Base-by-base conservation (phyloP, 2,329 filamentous ascomycete genomes). In the Kalaharituber pfeilii region DNA sequence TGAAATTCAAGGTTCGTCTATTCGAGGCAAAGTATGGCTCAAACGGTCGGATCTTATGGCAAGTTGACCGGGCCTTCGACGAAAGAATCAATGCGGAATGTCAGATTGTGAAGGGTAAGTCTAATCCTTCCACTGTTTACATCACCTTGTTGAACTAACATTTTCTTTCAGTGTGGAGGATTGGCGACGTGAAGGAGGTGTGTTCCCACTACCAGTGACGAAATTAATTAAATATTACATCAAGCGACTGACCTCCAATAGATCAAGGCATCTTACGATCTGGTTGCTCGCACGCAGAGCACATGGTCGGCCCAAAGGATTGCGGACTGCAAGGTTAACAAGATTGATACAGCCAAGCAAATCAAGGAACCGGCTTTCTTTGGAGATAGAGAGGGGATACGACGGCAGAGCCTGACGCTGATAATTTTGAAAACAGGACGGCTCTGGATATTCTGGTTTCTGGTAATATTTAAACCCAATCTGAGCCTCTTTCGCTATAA, bases 31-130 rank as follows among this genome's bases (percentile, higher is more conserved):
- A 28, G 29, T 58, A 55, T 15, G 58, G 58, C 24, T 47, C 18
- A n/a, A 56, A 58, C 9, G 53, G 57, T 5, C 54, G 57, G n/a
- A 58, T 60, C 50, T 25, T 60, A 22, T 60, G 58, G 58, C 58
- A 60, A 28, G 51, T 60, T 6, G 58, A 59, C 50, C 28, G 55
- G 15, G 58, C 50, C 15, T 55, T 49, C 20, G 51, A 56, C 30
- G 58, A 60, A 27, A 55, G 56, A 9, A 27, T 29, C 11, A 52
- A 42, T 25, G n/a, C 44, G 7, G 53, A 49, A 7, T 39, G 54
- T 9, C 58, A 60, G 30, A 52, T 59, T 6, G 54, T 60, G 22
- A 56, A 55, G 52, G 54, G 57, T 55, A 53, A 28, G 53, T 30
- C 25, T 8, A 15, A 15, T 28, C 7, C 4, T 25, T 11, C 15